phyloP scores from a whole-genome alignment of 805 yeast genomes.

The Ascoidea tarda region DNA sequence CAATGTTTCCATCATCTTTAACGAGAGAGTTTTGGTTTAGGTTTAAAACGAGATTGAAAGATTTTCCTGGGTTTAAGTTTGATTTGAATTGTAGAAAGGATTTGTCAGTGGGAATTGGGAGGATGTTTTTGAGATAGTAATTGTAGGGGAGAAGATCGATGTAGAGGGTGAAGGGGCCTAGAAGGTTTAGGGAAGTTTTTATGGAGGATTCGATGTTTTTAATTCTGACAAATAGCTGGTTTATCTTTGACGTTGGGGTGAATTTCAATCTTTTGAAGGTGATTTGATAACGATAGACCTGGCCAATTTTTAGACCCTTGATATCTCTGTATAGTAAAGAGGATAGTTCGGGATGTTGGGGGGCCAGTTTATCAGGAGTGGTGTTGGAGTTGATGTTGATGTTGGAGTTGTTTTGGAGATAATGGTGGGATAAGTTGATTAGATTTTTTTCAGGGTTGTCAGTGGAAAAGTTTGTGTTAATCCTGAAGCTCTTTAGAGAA shows the following conservation, averaged over 20 bases:
- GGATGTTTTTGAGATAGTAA: constrained; percentile 34
- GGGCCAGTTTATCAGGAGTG: no score
- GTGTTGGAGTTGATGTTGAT: no score
- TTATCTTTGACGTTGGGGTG: constrained; percentile 6
- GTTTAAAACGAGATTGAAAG: constrained; percentile 40
- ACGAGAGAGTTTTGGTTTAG: constrained; percentile 31
- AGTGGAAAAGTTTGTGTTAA: no score
- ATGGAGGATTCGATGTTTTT: constrained; percentile 62
- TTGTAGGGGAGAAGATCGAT: constrained; percentile 64
- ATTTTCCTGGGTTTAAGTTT: constrained; percentile 58
- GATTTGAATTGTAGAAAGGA: constrained; percentile 28
- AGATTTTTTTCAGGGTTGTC: no score
- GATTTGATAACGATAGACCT: constrained; percentile 38
- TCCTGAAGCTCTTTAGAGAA: no score
- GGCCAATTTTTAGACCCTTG: constrained; percentile 41
- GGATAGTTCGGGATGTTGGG: not conserved
- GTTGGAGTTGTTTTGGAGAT: no score
- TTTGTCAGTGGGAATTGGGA: constrained; percentile 21
- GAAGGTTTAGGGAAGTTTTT: constrained; percentile 67
- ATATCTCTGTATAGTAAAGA: not conserved
- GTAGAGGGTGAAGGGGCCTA: constrained; percentile 83
- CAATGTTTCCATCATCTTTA: constrained; percentile 13
- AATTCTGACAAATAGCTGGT: constrained; percentile 32
- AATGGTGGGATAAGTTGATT: no score
- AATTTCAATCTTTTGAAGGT: constrained; percentile 20